A percentile compares a stretch with the other conserved stretches of the same genome.
phyloP scores from a whole-genome alignment of 257 asterid species.

The Salvia miltiorrhiza region DNA sequence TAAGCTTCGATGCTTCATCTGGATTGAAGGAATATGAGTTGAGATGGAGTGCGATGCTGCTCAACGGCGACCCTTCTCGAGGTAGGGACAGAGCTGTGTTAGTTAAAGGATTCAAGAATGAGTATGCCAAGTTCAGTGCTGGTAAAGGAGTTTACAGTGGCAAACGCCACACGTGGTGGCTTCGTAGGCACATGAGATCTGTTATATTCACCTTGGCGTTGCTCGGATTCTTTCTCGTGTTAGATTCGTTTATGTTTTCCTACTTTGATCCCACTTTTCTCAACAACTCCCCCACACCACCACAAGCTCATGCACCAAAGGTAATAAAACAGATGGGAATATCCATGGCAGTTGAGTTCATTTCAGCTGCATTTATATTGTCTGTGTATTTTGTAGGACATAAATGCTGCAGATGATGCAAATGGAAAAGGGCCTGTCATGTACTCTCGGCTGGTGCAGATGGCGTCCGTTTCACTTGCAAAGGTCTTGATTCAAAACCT shows the following conservation, averaged over 20 bases:
- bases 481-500: constrained; percentile 47
- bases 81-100: constrained; percentile 54
- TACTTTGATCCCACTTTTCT: constrained; percentile 42
- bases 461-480: constrained; percentile 69
- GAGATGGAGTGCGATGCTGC: constrained; percentile 34
- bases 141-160: constrained; percentile 44
- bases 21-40: constrained; percentile 38
- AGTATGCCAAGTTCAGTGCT: constrained; percentile 31
- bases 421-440: constrained; percentile 39
- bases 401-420: constrained; percentile 6
- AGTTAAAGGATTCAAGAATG: constrained; percentile 44
- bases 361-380: not conserved
- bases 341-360: no score
- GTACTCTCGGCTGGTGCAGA: constrained; percentile 55
- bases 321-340: not conserved
- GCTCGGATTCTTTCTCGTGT: constrained; percentile 43
- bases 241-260: constrained; percentile 65
- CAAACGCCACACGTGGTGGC: constrained; percentile 49
- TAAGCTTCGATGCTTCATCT: constrained; percentile 26
- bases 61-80: constrained; percentile 38
- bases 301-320: constrained; percentile 28
- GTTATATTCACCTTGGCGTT: constrained; percentile 47
- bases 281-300: constrained; percentile 31
- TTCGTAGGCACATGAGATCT: constrained; percentile 49
- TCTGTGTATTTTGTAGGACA: constrained; percentile 34